Percentiles rank a stretch among this genome's conserved stretches.
Evolutionary conservation across 1,139 yeast genomes (phyloP).

Genomic region (Yamadazyma conglobata): DNA sequence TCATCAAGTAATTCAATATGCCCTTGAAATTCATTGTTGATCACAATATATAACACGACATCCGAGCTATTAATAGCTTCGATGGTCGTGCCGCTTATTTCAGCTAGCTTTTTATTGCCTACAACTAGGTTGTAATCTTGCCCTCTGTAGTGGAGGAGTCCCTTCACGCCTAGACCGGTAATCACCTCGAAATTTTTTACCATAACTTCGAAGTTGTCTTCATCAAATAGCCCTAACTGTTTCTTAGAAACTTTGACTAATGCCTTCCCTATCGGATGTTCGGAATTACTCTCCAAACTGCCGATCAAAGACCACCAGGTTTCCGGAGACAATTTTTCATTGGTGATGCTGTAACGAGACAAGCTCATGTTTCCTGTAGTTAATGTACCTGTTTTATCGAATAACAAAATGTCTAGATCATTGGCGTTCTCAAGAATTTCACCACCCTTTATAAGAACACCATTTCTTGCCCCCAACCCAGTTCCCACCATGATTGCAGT

Average conservation of each 20-base stretch:
- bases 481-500: constrained; percentile 99
- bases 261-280: constrained; percentile 87
- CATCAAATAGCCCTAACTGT: constrained; percentile 30
- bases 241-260: constrained; percentile 37
- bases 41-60: constrained; percentile 39
- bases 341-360: constrained; percentile 10
- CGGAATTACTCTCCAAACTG: constrained; percentile 65
- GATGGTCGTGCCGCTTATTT: constrained; percentile 12
- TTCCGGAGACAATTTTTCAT: constrained; percentile 9
- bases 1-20: constrained; percentile 64
- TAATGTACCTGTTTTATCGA: constrained; percentile 95
- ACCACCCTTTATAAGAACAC: constrained; percentile 92
- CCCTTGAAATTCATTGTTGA: constrained; percentile 62
- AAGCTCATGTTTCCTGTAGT: constrained; percentile 82
- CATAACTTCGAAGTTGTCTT: constrained; percentile 28
- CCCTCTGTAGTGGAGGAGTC: constrained; percentile 28
- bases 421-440: constrained; percentile 77
- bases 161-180: constrained; percentile 73
- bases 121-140: constrained; percentile 36
- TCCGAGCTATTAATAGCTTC: constrained; percentile 18
- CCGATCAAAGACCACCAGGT: constrained; percentile 62
- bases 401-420: constrained; percentile 62
- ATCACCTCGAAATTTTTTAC: constrained; percentile 45
- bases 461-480: constrained; percentile 89
- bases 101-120: constrained; percentile 56